Evolutionary conservation across 306 rosid genomes (phyloP), one percentile per base, ranked within the genome.

Genomic region (Cyclanthera cordifolia): DNA sequence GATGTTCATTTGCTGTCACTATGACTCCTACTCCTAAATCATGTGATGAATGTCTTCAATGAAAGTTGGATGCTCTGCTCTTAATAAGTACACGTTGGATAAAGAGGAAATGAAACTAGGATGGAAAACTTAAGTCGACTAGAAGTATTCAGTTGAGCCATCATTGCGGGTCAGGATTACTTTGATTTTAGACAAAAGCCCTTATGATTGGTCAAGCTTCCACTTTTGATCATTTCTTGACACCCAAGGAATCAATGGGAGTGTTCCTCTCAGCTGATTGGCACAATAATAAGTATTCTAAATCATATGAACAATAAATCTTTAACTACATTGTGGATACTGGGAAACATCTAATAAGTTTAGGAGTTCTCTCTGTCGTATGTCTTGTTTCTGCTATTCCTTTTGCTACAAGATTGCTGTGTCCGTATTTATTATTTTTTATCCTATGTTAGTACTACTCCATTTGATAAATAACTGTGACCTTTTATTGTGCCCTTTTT

Each of bases 21-120:
- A 11, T 6, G 69, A 63, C n/a, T n/a, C n/a, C n/a, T n/a, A 63
- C 69, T 41, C 34, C 69, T 41, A 19, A 63, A 63, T 63, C 32
- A 12, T 63, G 52, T 43, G 52, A 30, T 41, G 52, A 39, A 41
- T 63, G 52, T 12, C 51, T n/a, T 63, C 17, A 20, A 19, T 63
- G 52, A 63, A 60, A 41, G 13, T 45, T 64, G 53, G 21, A 21
- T 64, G 37, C 53, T 64, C 53, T 64, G 68, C 32, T 64, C 53
- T 12, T 6, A 43, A 19, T n/a, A 2, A 2, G 24, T 32, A 32
- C 46, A 59, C 32, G 27, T 59, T 37, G 49, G 49, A 17, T 11
- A 60, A 11, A 17, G 47, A 59, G 47, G 16, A 59, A 32, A 32
- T 59, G 47, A 30, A 60, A 34, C 67, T 60, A 19, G 48, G 67